These are phyloP conservation scores for Lentinula lateritia DNA, from an alignment of 768 basidiomycete species.

Conservation along the genomic window DNA sequence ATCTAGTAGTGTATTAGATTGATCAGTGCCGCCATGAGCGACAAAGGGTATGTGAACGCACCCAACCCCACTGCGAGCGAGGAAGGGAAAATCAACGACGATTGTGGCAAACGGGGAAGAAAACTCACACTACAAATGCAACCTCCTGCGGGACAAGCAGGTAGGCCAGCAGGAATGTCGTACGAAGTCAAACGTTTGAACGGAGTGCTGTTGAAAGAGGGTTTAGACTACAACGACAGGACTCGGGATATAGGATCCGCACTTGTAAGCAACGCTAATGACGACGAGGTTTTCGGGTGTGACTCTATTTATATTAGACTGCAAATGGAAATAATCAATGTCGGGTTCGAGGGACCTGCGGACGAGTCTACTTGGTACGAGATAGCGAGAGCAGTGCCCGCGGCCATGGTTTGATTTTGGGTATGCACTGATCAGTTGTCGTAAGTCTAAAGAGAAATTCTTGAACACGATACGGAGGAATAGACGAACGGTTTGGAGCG, in stretches of 20 bases:
- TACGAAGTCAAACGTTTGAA: conserved; percentile 45
- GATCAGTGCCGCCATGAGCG: not conserved
- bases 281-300: conserved; percentile 45
- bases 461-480: not conserved
- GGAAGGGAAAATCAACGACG: not conserved
- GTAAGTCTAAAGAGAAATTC: too few relatives aligned
- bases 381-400: conserved; percentile 53
- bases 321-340: not conserved
- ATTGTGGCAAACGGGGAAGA: not conserved
- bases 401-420: conserved; percentile 44
- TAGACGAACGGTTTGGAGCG: conserved; percentile 40
- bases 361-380: conserved; percentile 49
- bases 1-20: not conserved
- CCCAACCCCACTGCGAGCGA: conserved; percentile 1
- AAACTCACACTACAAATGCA: conserved; percentile 46
- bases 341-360: not conserved
- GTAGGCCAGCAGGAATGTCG: conserved; percentile 42
- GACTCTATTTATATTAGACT: conserved; percentile 44
- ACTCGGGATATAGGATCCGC: conserved; percentile 6
- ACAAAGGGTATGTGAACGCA: not conserved
- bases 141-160: conserved; percentile 43
- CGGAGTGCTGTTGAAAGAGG: conserved; percentile 33
- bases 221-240: not conserved
- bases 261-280: conserved; percentile 45
- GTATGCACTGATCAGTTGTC: conserved; percentile 36